Evolutionary conservation across 148 eudicot genomes (phyloP).

Genomic region (Drosera capensis): DNA sequence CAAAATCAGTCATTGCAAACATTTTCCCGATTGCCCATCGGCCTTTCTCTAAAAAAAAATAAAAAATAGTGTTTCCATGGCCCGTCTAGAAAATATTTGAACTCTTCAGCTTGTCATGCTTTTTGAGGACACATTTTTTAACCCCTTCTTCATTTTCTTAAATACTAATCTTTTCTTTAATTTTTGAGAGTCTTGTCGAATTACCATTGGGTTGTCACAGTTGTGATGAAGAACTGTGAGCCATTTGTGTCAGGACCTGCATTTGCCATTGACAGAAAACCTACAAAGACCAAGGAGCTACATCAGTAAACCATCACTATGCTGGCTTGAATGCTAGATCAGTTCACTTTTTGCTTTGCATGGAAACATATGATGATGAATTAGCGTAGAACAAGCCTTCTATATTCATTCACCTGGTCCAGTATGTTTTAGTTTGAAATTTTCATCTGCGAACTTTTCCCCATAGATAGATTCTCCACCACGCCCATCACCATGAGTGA

Average conservation of each 20-base stretch:
- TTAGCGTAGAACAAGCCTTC: background rate
- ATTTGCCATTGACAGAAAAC: conserved; percentile 92
- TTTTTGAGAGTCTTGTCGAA: background rate
- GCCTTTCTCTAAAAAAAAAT: too few relatives aligned
- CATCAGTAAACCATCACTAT: background rate
- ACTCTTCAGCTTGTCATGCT: too few relatives aligned
- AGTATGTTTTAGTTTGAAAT: conserved; percentile 94
- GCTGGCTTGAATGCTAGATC: background rate
- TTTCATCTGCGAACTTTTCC: conserved; percentile 89
- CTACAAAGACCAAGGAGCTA: conserved; percentile 18
- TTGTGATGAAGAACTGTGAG: conserved; percentile 93
- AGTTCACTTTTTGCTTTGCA: background rate
- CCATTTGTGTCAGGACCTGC: conserved; percentile 88
- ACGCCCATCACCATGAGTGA: conserved; percentile 83
- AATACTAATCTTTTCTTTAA: background rate
- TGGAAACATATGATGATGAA: background rate
- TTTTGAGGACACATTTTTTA: background rate
- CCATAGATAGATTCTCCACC: conserved; percentile 99
- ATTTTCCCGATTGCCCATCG: too few relatives aligned
- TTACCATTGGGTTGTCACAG: conserved; percentile 95
- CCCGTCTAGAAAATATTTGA: background rate
- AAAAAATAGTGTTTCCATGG: too few relatives aligned
- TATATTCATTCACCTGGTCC: conserved; percentile 49
- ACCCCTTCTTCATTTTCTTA: background rate
- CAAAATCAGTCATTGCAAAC: background rate